Percentiles rank a stretch among this genome's conserved stretches.
Evolutionary conservation across 129 eudicot genomes (phyloP).

Genomic region (Centaurea solstitialis): DNA sequence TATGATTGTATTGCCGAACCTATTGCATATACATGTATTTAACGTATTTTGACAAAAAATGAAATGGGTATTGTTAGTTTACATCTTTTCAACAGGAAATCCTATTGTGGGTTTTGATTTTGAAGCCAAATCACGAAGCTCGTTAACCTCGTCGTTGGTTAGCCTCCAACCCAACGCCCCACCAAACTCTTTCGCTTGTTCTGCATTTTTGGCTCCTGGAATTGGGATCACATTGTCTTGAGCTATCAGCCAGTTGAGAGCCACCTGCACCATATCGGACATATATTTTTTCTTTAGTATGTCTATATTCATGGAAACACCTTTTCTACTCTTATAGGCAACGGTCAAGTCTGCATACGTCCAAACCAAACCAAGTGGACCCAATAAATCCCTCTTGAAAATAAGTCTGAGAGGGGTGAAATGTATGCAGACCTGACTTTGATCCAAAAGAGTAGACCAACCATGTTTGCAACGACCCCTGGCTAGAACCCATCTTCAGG

Average conservation of each 20-base stretch:
- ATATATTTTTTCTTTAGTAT: background rate
- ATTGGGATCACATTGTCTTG: conserved; percentile 92
- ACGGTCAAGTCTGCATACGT: background rate
- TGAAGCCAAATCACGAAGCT: conserved; percentile 85
- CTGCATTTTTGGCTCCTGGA: conserved; percentile 93
- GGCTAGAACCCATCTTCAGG: too few species aligned
- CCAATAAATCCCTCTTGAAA: too few species aligned
- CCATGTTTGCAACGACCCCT: too few species aligned
- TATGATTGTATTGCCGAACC: background rate
- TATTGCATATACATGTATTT: conserved; percentile 18
- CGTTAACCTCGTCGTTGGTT: conserved; percentile 56
- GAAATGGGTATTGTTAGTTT: conserved; percentile 9
- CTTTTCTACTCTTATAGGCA: background rate
- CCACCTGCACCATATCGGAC: conserved; percentile 58
- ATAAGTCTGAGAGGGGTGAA: background rate
- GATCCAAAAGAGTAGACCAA: too few species aligned
- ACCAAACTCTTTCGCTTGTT: conserved; percentile 83
- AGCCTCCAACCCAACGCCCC: conserved; percentile 94
- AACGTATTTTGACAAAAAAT: conserved; percentile 2
- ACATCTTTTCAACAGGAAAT: conserved; percentile 82
- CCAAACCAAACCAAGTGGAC: background rate
- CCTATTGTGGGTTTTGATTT: conserved; percentile 71
- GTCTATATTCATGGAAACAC: background rate
- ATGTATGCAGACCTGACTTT: too few species aligned
- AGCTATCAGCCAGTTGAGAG: conserved; percentile 92